Base-by-base conservation (phyloP, 805 yeast species). In the Saccharomycopsis sp. region DNA sequence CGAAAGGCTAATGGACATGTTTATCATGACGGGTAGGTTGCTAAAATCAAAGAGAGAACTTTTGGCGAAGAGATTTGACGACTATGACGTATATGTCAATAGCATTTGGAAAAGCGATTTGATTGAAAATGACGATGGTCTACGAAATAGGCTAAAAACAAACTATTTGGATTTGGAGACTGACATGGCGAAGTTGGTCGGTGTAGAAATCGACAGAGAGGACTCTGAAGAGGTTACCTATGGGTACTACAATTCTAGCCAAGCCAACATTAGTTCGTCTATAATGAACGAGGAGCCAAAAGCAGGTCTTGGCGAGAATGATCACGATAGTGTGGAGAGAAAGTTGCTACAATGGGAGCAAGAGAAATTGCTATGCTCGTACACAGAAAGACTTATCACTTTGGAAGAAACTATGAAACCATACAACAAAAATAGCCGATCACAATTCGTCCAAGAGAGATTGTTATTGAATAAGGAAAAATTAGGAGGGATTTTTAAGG, bases 111-210 rank as follows among this genome's bases (percentile, higher is more conserved):
- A 12, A 18, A 16, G 21, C 20, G 51, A 46, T 16, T 41, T 44
- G 16, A 52, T 60, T 37, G 67, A 64, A 14, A 55, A 64, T 37
- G 67, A 64, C 15, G 34, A 65, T 23, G 52, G 54, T 2, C 62
- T 75, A 2, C 73, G 73, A 57, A 62, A 64, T 0, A 64, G 70
- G 1, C 62, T 83, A 14, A 55, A 76, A 57, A 66, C 72, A n/a
- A 64, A 77, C 2, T 84, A 78, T 61, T 70, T 83, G 59, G 65
- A 73, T 21, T 74, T 77, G 58, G 90, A 84, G 63, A 72, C 77
- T 4, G 70, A 71, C 21, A 63, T 74, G 12, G 82, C 83, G 0
- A 70, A 66, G 50, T 41, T 68, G 0, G 51, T 70, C n/a, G 64
- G 68, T 0, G 64, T 73, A 1, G 71, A 75, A 12, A 66, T 83